These are phyloP conservation scores for Entophlyctis helioformis DNA, from an alignment of 192 early-diverging fungal species.

Conservation along the genomic window DNA sequence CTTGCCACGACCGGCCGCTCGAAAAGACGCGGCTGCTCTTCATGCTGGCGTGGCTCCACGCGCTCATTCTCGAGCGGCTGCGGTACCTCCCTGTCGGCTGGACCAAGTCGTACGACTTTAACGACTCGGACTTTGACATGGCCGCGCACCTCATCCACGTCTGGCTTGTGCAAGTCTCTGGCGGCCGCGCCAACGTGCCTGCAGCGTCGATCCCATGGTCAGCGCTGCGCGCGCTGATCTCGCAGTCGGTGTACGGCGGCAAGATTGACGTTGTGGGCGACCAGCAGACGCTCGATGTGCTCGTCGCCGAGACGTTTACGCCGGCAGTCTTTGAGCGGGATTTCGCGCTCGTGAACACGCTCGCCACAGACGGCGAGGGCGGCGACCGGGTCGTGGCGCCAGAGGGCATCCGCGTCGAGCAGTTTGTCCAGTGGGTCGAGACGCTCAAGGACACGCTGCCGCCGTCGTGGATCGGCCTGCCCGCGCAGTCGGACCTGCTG, in stretches of 20 bases:
- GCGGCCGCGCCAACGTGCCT: conserved; percentile 76
- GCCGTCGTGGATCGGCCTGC: conserved; percentile 94
- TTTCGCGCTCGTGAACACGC: conserved; percentile 59
- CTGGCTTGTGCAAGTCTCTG: conserved; percentile 76
- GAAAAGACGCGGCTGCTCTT: conserved; percentile 90
- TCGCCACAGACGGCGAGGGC: conserved; percentile 15
- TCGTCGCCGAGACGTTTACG: conserved; percentile 73
- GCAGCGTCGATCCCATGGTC: conserved; percentile 96
- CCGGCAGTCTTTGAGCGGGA: conserved; percentile 68
- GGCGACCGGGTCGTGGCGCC: conserved; percentile 49
- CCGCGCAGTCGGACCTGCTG: conserved; percentile 83
- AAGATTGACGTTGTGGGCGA: conserved; percentile 91
- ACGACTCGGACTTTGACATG: conserved; percentile 93
- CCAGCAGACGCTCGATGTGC: conserved; percentile 70
- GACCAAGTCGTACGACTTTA: conserved; percentile 96
- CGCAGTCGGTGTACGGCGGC: conserved; percentile 90
- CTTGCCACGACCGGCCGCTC: conserved; percentile 46
- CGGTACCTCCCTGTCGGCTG: conserved; percentile 96
- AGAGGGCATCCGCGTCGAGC: conserved; percentile 71
- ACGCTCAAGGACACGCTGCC: conserved; percentile 84
- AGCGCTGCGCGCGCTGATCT: conserved; percentile 75
- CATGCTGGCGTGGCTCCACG: conserved; percentile 92
- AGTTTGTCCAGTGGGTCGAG: conserved; percentile 84
- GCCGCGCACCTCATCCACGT: conserved; percentile 76
- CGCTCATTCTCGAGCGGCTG: conserved; percentile 86